These are phyloP conservation scores for Mortierella sp. DNA, from an alignment of 371 early-diverging fungal species.

Conservation along the genomic window DNA sequence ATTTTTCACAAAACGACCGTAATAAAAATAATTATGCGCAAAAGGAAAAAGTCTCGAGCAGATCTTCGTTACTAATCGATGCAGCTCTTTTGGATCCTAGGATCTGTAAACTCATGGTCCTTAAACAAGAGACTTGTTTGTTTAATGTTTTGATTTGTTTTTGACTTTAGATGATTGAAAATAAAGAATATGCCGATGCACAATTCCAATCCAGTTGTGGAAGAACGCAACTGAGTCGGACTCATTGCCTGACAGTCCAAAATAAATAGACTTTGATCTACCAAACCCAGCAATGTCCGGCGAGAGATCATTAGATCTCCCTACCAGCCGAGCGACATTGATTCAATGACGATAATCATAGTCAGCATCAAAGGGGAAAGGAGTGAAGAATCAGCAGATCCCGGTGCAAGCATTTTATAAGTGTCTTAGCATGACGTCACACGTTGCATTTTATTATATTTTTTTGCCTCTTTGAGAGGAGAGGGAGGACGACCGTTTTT, in stretches of 20 bases:
- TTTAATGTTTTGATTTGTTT: not conserved
- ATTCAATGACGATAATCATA: constrained; percentile 43
- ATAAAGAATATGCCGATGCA: constrained; percentile 33
- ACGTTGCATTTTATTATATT: not conserved
- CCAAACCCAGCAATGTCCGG: constrained; percentile 50
- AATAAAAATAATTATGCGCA: too few relatives aligned
- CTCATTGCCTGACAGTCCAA: constrained; percentile 55
- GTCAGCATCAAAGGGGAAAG: constrained; percentile 54
- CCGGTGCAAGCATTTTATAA: not conserved
- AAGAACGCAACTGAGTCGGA: constrained; percentile 49
- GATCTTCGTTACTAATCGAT: too few relatives aligned
- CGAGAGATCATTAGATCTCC: constrained; percentile 15
- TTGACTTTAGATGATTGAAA: not conserved
- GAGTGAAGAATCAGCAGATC: not conserved
- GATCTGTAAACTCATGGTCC: too few relatives aligned
- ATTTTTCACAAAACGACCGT: too few relatives aligned
- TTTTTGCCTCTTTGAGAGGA: not conserved
- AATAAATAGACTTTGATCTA: too few relatives aligned
- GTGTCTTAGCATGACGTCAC: too few relatives aligned
- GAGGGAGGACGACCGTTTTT: too few relatives aligned
- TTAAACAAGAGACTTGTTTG: not conserved
- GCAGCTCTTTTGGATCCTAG: too few relatives aligned
- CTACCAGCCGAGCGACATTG: constrained; percentile 57
- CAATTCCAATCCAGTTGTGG: constrained; percentile 50
- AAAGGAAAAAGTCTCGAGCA: too few relatives aligned